phyloP scores from a whole-genome alignment of 768 basidiomycete genomes.

The Hemileccinum impolitum region DNA sequence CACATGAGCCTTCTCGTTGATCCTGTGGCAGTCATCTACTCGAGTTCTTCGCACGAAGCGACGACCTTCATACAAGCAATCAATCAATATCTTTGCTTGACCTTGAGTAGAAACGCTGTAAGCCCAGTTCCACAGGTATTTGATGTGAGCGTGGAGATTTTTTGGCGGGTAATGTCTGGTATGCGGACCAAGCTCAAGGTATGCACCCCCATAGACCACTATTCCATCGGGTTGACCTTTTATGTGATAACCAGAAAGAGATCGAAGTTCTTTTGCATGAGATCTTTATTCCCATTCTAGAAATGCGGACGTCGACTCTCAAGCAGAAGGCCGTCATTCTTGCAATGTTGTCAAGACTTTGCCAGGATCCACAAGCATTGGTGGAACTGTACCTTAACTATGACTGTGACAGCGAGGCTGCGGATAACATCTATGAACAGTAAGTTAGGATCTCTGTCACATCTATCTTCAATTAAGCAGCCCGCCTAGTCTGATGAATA shows the following conservation, averaged over 20 bases:
- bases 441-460: conserved; percentile 33
- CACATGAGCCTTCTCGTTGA: conserved; percentile 91
- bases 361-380: conserved; percentile 94
- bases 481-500: conserved; percentile 75
- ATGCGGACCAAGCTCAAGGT: conserved; percentile 97
- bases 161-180: conserved; percentile 92
- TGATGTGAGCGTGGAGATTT: conserved; percentile 96
- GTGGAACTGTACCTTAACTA: conserved; percentile 99
- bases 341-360: conserved; percentile 81
- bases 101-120: conserved; percentile 91
- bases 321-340: conserved; percentile 94
- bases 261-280: conserved; percentile 98
- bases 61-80: conserved; percentile 90
- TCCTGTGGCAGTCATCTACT: conserved; percentile 85
- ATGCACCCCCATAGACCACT: neutral
- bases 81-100: conserved; percentile 93
- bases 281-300: conserved; percentile 96
- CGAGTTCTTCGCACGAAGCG: conserved; percentile 82
- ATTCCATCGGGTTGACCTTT: conserved; percentile 8
- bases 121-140: conserved; percentile 96
- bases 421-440: conserved; percentile 97
- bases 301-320: conserved; percentile 94
- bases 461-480: conserved; percentile 6
- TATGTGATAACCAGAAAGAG: conserved; percentile 70
- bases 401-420: conserved; percentile 93